Percentiles rank a stretch among this genome's conserved stretches.
Conservation (phyloP, 192 early-diverging fungal genomes). For the Diversispora eburnea region DNA sequence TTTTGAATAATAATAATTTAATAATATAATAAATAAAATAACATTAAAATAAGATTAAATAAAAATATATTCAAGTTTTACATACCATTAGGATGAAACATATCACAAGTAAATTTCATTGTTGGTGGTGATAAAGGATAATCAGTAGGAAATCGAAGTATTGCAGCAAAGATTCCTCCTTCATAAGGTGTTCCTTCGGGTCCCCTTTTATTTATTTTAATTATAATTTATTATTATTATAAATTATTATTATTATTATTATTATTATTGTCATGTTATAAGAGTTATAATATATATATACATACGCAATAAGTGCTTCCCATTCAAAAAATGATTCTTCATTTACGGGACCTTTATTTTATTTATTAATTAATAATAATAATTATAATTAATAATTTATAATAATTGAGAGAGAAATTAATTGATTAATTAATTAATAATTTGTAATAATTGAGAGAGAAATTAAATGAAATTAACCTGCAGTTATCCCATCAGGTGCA, state of each 20-base stretch:
- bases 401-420: background rate
- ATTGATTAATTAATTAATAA: background rate
- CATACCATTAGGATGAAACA: constrained; percentile 90
- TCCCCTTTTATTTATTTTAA: constrained; percentile 52
- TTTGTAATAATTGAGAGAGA: too few species aligned
- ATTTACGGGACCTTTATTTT: constrained; percentile 58
- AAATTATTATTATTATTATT: background rate
- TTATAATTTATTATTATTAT: background rate
- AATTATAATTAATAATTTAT: constrained; percentile 25
- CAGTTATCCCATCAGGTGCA: constrained; percentile 91
- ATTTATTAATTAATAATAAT: background rate
- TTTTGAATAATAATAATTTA: background rate
- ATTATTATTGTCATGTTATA: too few species aligned
- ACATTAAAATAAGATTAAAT: background rate
- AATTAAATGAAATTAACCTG: constrained; percentile 50
- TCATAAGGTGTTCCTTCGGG: constrained; percentile 94
- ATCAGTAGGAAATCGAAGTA: constrained; percentile 84
- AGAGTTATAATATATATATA: background rate
- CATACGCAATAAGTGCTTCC: constrained; percentile 84
- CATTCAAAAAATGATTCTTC: constrained; percentile 88
- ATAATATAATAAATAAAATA: too few species aligned
- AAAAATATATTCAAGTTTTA: background rate
- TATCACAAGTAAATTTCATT: constrained; percentile 95
- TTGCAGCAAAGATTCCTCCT: constrained; percentile 89
- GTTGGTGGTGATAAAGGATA: constrained; percentile 93